A percentile compares a stretch with the other conserved stretches of the same genome.
phyloP scores from a whole-genome alignment of 495 filamentous ascomycete species.

The Penicillium ochrochloron region DNA sequence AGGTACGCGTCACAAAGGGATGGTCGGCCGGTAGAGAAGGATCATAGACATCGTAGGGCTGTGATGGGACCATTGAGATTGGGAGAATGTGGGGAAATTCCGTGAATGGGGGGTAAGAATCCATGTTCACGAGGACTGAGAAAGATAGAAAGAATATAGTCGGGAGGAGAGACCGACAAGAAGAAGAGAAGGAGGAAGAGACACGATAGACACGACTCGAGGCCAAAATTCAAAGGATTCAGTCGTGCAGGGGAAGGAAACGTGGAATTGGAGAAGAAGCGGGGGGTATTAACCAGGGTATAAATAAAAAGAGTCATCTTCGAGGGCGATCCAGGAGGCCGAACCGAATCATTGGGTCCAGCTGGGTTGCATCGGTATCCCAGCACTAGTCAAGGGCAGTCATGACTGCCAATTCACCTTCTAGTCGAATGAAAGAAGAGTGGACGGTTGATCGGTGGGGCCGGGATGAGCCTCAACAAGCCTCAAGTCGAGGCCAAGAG shows the following conservation, averaged over 20 bases:
- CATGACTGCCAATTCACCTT: background rate
- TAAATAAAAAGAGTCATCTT: slow-evolving; percentile 18
- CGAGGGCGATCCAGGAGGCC: slow-evolving; percentile 8
- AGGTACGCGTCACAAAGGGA: slow-evolving; percentile 18
- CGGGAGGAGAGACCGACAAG: background rate
- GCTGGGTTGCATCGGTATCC: slow-evolving; percentile 22
- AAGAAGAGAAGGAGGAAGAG: background rate
- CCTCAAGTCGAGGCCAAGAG: slow-evolving; percentile 2
- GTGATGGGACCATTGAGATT: slow-evolving; percentile 7
- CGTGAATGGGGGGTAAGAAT: slow-evolving; percentile 24
- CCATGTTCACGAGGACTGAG: slow-evolving; percentile 26
- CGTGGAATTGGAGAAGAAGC: background rate
- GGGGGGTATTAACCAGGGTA: slow-evolving; percentile 10
- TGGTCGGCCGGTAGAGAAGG: slow-evolving; percentile 20
- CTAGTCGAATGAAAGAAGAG: slow-evolving; percentile 8
- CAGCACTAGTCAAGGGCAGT: too few species aligned
- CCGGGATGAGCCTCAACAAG: slow-evolving; percentile 29
- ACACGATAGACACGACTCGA: background rate
- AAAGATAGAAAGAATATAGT: slow-evolving; percentile 8
- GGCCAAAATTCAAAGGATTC: background rate
- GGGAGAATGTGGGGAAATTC: slow-evolving; percentile 22
- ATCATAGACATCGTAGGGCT: slow-evolving; percentile 22
- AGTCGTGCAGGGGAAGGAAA: background rate
- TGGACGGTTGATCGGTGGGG: slow-evolving; percentile 19
- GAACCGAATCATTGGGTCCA: slow-evolving; percentile 15